Evolutionary conservation across 495 filamentous ascomycete genomes (phyloP).

Genomic region (Talaromyces liani): DNA sequence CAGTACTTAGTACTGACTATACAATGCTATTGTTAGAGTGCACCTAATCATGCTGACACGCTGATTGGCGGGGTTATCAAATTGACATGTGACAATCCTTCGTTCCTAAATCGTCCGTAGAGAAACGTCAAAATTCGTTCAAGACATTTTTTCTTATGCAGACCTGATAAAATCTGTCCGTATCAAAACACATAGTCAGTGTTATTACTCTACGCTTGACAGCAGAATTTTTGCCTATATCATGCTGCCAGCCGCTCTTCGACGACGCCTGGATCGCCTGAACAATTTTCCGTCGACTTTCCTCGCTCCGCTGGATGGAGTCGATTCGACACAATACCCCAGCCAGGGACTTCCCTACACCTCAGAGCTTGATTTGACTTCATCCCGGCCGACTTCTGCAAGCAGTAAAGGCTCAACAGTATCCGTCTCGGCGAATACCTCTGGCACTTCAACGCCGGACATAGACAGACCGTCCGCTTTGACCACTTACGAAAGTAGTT

Average conservation of each 20-base stretch:
- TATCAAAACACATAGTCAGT: not conserved
- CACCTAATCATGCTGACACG: not conserved
- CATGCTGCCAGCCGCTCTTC: not conserved
- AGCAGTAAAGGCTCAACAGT: constrained; percentile 9
- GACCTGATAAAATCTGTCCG: not conserved
- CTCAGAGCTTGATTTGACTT: constrained; percentile 11
- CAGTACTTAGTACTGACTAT: not conserved
- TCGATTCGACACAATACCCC: not conserved
- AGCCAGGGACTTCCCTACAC: constrained; percentile 13
- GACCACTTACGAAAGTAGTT: constrained; percentile 27
- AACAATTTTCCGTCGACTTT: not conserved
- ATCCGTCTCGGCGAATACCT: not conserved
- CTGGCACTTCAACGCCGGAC: constrained; percentile 2
- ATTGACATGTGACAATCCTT: constrained; percentile 1
- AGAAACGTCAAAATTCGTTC: not conserved
- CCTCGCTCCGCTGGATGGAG: not conserved
- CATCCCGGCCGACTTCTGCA: constrained; percentile 12
- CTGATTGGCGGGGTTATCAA: not conserved
- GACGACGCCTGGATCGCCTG: not conserved
- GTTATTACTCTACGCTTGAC: not conserved
- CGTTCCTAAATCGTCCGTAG: constrained; percentile 1
- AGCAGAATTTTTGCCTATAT: not conserved
- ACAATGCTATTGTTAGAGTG: not conserved
- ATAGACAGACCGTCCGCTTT: not conserved
- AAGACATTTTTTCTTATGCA: not conserved